A percentile compares a stretch with the other conserved stretches of the same genome.
Evolutionary conservation across 495 filamentous ascomycete genomes (phyloP).

Genomic region (Aspergillus biplanus): DNA sequence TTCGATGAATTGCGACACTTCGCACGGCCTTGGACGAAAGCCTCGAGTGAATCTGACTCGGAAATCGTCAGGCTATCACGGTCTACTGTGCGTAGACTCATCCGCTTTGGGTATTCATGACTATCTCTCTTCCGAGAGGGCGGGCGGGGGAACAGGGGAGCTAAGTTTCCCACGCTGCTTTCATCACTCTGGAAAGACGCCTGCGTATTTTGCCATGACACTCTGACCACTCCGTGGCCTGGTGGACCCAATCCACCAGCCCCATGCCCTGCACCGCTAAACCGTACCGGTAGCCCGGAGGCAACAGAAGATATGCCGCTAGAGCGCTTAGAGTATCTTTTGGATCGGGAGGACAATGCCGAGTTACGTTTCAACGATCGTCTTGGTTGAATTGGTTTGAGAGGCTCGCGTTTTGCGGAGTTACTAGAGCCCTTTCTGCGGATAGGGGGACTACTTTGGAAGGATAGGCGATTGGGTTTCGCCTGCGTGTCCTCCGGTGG

Average conservation of each 20-base stretch:
- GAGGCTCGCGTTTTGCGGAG: conserved; percentile 41
- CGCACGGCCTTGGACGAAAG: conserved; percentile 49
- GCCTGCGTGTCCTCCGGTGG: conserved; percentile 24
- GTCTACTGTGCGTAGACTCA: conserved; percentile 42
- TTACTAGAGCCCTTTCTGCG: conserved; percentile 37
- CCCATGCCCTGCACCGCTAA: conserved; percentile 53
- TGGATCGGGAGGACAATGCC: conserved; percentile 44
- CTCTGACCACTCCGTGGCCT: conserved; percentile 47
- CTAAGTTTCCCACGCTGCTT: conserved; percentile 39
- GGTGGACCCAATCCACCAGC: conserved; percentile 53
- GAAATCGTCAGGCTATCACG: conserved; percentile 41
- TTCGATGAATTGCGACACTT: conserved; percentile 50
- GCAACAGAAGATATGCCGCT: conserved; percentile 48
- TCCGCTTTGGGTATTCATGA: conserved; percentile 37
- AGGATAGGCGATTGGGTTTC: conserved; percentile 39
- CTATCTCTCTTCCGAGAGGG: conserved; percentile 36
- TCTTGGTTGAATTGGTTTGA: conserved; percentile 46
- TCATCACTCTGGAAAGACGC: conserved; percentile 45
- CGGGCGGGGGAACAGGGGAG: conserved; percentile 46
- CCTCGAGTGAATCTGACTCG: conserved; percentile 49
- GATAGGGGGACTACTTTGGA: conserved; percentile 35
- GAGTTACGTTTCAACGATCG: conserved; percentile 48
- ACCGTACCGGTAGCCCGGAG: conserved; percentile 42
- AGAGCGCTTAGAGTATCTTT: conserved; percentile 46
- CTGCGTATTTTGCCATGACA: conserved; percentile 52